phyloP scores from a whole-genome alignment of 495 filamentous ascomycete genomes.

The Penicillium egyptiacum region DNA sequence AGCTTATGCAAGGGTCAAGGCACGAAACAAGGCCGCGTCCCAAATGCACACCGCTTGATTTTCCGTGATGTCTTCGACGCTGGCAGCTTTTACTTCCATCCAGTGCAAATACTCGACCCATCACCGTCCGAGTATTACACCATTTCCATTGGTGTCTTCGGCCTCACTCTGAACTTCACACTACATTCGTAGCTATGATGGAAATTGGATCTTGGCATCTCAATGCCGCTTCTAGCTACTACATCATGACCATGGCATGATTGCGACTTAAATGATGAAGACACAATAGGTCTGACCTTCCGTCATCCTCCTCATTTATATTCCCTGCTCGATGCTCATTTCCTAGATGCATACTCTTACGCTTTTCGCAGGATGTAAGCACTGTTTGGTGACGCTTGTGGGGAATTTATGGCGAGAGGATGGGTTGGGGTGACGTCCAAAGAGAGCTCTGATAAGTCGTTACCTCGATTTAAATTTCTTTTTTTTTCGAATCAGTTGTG shows the following conservation, averaged over 20 bases:
- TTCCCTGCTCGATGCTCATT: slow-evolving; percentile 7
- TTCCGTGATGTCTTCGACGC: not conserved
- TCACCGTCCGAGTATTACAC: not conserved
- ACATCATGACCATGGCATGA: not conserved
- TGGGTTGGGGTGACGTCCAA: slow-evolving; percentile 41
- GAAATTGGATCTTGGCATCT: not conserved
- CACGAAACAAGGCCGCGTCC: slow-evolving; percentile 18
- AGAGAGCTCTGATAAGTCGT: slow-evolving; percentile 52
- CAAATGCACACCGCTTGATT: not conserved
- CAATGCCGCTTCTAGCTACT: not conserved
- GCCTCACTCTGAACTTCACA: not conserved
- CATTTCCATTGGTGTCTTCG: not conserved
- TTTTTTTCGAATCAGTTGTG: not conserved
- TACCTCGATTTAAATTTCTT: not conserved
- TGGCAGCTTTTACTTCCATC: not conserved
- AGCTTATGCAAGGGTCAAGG: slow-evolving; percentile 45
- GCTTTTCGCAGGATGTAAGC: slow-evolving; percentile 32
- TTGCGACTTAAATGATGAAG: slow-evolving; percentile 36
- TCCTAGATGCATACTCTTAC: slow-evolving; percentile 37
- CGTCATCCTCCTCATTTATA: not conserved
- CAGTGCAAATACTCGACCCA: not conserved
- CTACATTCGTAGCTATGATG: slow-evolving; percentile 6
- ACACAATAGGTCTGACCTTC: slow-evolving; percentile 30
- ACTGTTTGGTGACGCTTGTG: slow-evolving; percentile 13
- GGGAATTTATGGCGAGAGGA: slow-evolving; percentile 9